Evolutionary conservation across 345 rosid species (phyloP).

Genomic region (Rhizophora apiculata): DNA sequence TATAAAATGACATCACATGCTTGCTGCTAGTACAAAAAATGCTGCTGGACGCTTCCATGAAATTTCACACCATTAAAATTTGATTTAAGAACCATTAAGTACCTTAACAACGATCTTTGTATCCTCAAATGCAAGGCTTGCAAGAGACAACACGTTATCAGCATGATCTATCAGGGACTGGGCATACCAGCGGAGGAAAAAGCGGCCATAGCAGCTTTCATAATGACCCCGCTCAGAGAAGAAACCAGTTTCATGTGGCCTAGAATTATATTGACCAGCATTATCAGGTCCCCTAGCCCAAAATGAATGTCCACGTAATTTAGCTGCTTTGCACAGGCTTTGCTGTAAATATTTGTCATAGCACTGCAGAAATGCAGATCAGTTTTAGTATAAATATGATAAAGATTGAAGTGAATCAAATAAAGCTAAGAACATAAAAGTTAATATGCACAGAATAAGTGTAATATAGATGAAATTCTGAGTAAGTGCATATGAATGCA

Average conservation of each 20-base stretch:
- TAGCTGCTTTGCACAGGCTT: conserved; percentile 67
- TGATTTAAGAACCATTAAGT: conserved; percentile 1
- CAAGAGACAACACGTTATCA: conserved; percentile 77
- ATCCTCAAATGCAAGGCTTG: conserved; percentile 81
- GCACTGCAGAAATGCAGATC: conserved; percentile 49
- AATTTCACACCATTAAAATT: too few relatives aligned
- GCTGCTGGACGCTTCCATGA: too few relatives aligned
- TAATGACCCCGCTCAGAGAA: conserved; percentile 92
- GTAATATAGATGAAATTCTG: too few relatives aligned
- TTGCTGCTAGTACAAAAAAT: not conserved
- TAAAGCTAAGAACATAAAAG: not conserved
- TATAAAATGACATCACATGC: not conserved
- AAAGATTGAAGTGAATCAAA: conserved; percentile 1
- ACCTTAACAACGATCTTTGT: conserved; percentile 75
- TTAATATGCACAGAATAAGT: too few relatives aligned
- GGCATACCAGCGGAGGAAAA: conserved; percentile 88
- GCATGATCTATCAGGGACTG: conserved; percentile 69
- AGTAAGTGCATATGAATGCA: too few relatives aligned
- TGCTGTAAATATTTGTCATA: conserved; percentile 80
- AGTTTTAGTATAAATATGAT: conserved; percentile 8
- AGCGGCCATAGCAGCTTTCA: conserved; percentile 89
- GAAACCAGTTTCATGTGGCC: conserved; percentile 90
- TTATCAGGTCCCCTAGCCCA: conserved; percentile 93
- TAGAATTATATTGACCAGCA: conserved; percentile 82
- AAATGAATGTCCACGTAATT: conserved; percentile 68